These are phyloP conservation scores for Candida anglica DNA, from an alignment of 805 yeast species.

Conservation along the genomic window DNA sequence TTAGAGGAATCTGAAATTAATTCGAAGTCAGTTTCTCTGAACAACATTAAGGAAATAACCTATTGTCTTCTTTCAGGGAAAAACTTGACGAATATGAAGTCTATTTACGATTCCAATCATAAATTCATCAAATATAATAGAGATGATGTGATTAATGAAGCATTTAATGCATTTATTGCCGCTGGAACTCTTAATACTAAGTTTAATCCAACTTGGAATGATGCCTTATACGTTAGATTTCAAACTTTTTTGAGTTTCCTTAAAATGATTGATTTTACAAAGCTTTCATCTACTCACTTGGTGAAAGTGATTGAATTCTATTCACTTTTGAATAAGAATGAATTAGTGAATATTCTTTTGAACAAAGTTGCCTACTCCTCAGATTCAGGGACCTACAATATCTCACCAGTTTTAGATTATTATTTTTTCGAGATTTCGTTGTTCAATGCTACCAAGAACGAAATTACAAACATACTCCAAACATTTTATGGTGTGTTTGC, in stretches of 20 bases:
- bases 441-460: conserved; percentile 8
- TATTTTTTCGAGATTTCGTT: conserved; percentile 4
- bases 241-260: conserved; percentile 20
- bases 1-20: conserved; percentile 5
- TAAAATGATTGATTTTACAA: conserved; percentile 13
- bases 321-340: conserved; percentile 16
- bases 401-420: conserved; percentile 4
- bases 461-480: conserved; percentile 16
- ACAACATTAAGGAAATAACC: conserved; percentile 1
- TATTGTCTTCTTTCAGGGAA: conserved; percentile 1
- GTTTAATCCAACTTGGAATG: not conserved
- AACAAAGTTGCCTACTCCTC: conserved; percentile 6
- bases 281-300: conserved; percentile 20
- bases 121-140: not conserved
- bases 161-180: conserved; percentile 8
- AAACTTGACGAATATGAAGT: conserved; percentile 1
- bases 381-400: conserved; percentile 2
- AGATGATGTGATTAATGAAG: conserved; percentile 6
- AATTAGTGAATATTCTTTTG: conserved; percentile 21
- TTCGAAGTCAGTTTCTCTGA: not conserved
- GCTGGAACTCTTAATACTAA: conserved; percentile 6
- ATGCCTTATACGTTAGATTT: conserved; percentile 12
- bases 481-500: conserved; percentile 19
- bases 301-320: conserved; percentile 21
- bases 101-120: not conserved